Base-by-base conservation (phyloP, 164 flowering plant species). In the Piper longum region DNA sequence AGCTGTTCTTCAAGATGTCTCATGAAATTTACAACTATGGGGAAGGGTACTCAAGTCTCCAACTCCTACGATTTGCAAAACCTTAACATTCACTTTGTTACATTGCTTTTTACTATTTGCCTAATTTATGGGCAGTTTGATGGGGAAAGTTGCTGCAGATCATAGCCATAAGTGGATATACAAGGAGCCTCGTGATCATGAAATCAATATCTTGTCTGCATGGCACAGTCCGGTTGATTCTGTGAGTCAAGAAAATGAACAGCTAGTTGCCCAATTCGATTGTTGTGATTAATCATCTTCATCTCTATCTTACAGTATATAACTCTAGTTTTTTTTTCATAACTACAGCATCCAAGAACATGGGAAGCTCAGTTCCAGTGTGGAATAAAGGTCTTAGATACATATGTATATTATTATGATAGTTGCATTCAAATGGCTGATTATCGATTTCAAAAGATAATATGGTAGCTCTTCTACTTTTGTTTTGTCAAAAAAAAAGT, bases 1-100 rank as follows among this genome's bases (percentile, higher is more conserved):
- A 93, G 74, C 80, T 88, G 8, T 90, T 90, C 82, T 93, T 93
- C 84, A 93, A 93, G 82, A 93, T 93, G 98, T 93, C 98, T 16
- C 98, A 90, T 81, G 98, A 93, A 86, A 87, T 93, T 78, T 93
- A 93, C 79, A 86, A 87, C 80, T 93, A 85, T 74, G 98, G 98
- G 52, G 98, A 93, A 83, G 96, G 98, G 98, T 90, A 75, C 58
- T 63, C 2, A 26, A 26, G 36, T 48, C 52, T 9, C 36, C 36
- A 26, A 26, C 36, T 48, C 7, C 14, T 48, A 48, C 14, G 1
- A 48, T 12, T 9, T 48, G 52, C 9, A 9, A 2, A 48, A 26
- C 36, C 2, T 0, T 0, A 2, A 2, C 36, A 1, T 26, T 26
- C 36, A 26, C 2, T 1, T 26, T 26, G 36, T 26, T 26, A 2